Base-by-base conservation (phyloP, 805 yeast species). In the Spathaspora hagerdaliae region DNA sequence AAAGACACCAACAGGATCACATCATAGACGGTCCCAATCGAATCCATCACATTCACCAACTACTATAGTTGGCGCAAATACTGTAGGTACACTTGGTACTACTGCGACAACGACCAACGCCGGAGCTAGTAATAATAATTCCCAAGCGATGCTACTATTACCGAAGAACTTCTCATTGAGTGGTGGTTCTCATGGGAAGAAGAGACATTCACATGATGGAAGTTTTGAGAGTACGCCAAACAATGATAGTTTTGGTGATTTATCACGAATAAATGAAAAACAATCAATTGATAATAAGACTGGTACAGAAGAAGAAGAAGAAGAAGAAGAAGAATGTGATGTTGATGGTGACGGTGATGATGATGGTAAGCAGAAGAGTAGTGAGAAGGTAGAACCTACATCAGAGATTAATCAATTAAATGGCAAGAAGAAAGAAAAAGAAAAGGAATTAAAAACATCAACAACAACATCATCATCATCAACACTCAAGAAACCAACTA, bases 81-180 rank as follows among this genome's bases (percentile, higher is more conserved):
- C 41, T 15, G 27, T 35, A 27, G 33, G 13, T 29, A 40, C 11
- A 24, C 26, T 11, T 24, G 14, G 14, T 26, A 31, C 14, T 37
- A 19, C 37, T 3, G 37, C 37, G 2, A 32, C 35, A 32, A 32
- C 35, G 13, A 26, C 38, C 43, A 15, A 26, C 38, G 24, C 39
- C 39, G 12, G 45, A 13, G 46, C 55, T 7, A 27, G 49, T 7
- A 37, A 38, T 38, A 43, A 44, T 32, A 61, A 66, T n/a, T 60
- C 73, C 11, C 73, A 65, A 33, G 79, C 82, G 1, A 77, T 78
- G 15, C 66, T 78, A 26, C 59, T 78, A 40, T 64, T 78, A 41
- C 81, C 82, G 0, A 77, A 73, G 52, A 75, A 72, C 48, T 72
- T 71, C 44, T 63, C 75, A 5, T 56, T 67, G 7, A 59, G 47